Conservation (phyloP, 345 rosid genomes). For the Citrus reticulata region DNA sequence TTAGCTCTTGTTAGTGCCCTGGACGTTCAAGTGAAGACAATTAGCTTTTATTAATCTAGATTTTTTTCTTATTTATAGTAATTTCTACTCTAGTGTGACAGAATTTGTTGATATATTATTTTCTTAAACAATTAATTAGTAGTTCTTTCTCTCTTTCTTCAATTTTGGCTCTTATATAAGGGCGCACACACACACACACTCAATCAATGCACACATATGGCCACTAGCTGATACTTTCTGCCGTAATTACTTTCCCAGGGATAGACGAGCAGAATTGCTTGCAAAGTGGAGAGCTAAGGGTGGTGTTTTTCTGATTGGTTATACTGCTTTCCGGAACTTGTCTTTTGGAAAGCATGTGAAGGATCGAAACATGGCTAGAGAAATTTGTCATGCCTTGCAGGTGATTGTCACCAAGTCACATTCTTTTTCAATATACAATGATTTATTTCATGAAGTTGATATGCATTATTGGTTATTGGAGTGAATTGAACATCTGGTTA, state of each 20-base stretch:
- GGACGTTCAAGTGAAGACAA: not conserved
- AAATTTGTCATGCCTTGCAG: constrained; percentile 76
- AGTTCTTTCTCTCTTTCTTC: not conserved
- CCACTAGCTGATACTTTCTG: constrained; percentile 16
- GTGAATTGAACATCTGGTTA: not conserved
- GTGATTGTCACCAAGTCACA: constrained; percentile 30
- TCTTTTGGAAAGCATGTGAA: constrained; percentile 85
- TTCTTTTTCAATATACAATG: not conserved
- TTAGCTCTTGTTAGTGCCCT: not conserved
- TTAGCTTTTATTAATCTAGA: not conserved
- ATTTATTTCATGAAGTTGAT: not conserved
- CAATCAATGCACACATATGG: not conserved
- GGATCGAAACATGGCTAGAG: constrained; percentile 67
- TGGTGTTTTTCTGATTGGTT: constrained; percentile 89
- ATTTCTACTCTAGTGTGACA: not conserved
- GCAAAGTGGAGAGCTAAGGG: constrained; percentile 92
- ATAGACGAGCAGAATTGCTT: constrained; percentile 73
- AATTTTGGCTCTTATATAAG: not conserved
- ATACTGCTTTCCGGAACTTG: constrained; percentile 84
- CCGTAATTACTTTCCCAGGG: constrained; percentile 45
- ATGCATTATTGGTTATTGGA: not conserved
- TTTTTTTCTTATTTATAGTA: not conserved
- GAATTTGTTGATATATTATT: not conserved
- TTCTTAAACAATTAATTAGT: not conserved
- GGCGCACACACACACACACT: not conserved